phyloP scores from a whole-genome alignment of 352 stramenopile species.

The Globisporangium barbulae region DNA sequence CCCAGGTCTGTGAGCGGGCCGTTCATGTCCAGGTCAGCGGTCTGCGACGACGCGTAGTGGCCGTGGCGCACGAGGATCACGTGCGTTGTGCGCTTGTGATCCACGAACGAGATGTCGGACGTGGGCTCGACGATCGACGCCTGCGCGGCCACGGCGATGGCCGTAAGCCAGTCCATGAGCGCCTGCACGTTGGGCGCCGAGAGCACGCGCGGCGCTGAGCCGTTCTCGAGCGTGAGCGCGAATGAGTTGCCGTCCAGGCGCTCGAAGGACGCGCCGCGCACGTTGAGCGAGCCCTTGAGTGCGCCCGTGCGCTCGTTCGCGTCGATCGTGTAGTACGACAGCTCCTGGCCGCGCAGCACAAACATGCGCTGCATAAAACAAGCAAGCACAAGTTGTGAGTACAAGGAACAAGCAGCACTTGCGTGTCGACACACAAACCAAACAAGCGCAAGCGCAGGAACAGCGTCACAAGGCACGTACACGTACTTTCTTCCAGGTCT shows the following conservation, averaged over 20 bases:
- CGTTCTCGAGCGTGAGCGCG: slow-evolving; percentile 24
- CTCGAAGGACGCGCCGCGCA: slow-evolving; percentile 42
- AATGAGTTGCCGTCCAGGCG: slow-evolving; percentile 43
- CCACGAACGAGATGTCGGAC: slow-evolving; percentile 44
- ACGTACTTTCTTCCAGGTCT: slow-evolving; percentile 70
- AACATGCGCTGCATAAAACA: slow-evolving; percentile 47
- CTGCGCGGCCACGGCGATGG: slow-evolving; percentile 46
- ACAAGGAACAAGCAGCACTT: too few species aligned
- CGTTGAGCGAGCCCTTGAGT: slow-evolving; percentile 59
- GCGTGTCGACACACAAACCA: background rate
- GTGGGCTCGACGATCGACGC: slow-evolving; percentile 38
- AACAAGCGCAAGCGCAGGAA: background rate
- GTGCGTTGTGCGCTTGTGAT: slow-evolving; percentile 67
- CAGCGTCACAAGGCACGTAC: slow-evolving; percentile 20
- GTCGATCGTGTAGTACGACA: slow-evolving; percentile 68
- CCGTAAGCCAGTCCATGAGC: slow-evolving; percentile 76
- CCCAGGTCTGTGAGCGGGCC: slow-evolving; percentile 56
- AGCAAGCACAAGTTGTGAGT: background rate
- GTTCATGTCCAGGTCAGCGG: slow-evolving; percentile 44
- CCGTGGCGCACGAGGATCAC: slow-evolving; percentile 68
- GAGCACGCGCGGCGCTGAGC: slow-evolving; percentile 35
- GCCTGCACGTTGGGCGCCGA: slow-evolving; percentile 46
- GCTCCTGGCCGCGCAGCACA: slow-evolving; percentile 59
- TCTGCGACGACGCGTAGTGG: slow-evolving; percentile 53
- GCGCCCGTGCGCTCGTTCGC: slow-evolving; percentile 40